These are phyloP conservation scores for Penicillium expansum DNA, from an alignment of 2,329 filamentous ascomycete species.

Conservation along the genomic window DNA sequence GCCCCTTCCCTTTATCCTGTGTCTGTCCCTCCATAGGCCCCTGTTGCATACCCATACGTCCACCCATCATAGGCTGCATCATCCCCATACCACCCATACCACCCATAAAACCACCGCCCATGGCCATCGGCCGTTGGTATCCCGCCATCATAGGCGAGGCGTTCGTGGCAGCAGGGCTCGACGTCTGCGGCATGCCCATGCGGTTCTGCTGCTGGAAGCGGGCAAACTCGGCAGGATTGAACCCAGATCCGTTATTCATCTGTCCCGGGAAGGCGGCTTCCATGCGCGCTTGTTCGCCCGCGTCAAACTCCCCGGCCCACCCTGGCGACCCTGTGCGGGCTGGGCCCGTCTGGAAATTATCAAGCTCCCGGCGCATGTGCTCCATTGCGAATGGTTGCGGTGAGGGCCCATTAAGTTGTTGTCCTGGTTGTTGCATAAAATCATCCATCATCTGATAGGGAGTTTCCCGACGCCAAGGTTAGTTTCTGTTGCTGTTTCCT, in stretches of 20 bases:
- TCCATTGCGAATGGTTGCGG: slow-evolving; percentile 64
- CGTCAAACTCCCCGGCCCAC: slow-evolving; percentile 65
- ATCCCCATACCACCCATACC: slow-evolving; percentile 51
- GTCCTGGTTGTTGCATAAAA: slow-evolving; percentile 76
- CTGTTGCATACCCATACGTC: slow-evolving; percentile 50
- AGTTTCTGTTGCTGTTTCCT: slow-evolving; percentile 3
- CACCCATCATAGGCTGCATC: slow-evolving; percentile 48
- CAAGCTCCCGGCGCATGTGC: slow-evolving; percentile 62
- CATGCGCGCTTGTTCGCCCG: slow-evolving; percentile 64
- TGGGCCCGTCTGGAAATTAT: slow-evolving; percentile 50
- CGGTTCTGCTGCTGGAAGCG: slow-evolving; percentile 75
- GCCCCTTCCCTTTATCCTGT: slow-evolving; percentile 77
- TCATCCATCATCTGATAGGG: slow-evolving; percentile 78
- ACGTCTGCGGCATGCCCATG: slow-evolving; percentile 56
- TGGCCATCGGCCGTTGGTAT: slow-evolving; percentile 46
- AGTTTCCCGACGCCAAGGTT: slow-evolving; percentile 28
- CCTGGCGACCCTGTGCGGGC: slow-evolving; percentile 54
- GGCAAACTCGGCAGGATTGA: slow-evolving; percentile 81
- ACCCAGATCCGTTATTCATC: slow-evolving; percentile 54
- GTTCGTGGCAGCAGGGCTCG: slow-evolving; percentile 53
- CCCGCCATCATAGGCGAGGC: slow-evolving; percentile 62
- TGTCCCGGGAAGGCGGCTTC: slow-evolving; percentile 65
- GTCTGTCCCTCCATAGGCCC: slow-evolving; percentile 43
- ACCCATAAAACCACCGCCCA: slow-evolving; percentile 45
- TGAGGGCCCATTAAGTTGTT: slow-evolving; percentile 53